Evolutionary conservation across 306 rosid genomes (phyloP), one percentile per base, ranked within the genome.

Genomic region (apple (Malus domestica)): DNA sequence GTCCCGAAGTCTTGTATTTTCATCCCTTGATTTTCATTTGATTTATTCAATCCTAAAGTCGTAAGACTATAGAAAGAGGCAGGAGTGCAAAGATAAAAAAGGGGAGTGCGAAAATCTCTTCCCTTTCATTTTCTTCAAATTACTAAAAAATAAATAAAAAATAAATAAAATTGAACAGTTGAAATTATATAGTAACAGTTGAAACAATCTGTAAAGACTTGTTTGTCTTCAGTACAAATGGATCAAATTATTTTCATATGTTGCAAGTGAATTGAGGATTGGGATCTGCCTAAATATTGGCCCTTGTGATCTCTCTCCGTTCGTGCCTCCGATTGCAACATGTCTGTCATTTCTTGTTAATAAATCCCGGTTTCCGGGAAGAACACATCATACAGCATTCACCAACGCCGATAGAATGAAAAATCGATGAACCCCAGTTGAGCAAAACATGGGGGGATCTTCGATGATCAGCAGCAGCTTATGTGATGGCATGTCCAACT

Each of bases 401-500:
- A 6, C 42, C 42, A 14, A 5, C 14, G 68, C 12, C 68, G 22
- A 67, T 54, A 8, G 49, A 29, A 30, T 44, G 69, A 45, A 57
- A 61, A 45, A 13, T 52, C 4, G 1, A 59, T 15, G 32, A 72
- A 57, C 54, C 79, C 79, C 86, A 67, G 75, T 62, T 16, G 29
- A 68, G 6, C 13, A 8, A 49, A 72, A 72, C 33, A 13, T 15
- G 60, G 10, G 32, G 38, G 60, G 55, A 15, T 49, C 55, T 49
- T 49, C 16, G 3, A 49, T 3, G 20, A 15, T 49, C 20, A 49
- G 55, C 55, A 49, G 55, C 55, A 63, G 83, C 59, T 77, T 68
- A 78, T 35, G 90, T 38, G 7, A 74, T 33, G 77, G 98, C 80
- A 68, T 80, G 52, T 83, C 84, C 88, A 63, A 88, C 89, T 87